A percentile compares a stretch with the other conserved stretches of the same genome.
phyloP scores from a whole-genome alignment of 805 yeast species.

The Groenewaldozyma salmanticensis region DNA sequence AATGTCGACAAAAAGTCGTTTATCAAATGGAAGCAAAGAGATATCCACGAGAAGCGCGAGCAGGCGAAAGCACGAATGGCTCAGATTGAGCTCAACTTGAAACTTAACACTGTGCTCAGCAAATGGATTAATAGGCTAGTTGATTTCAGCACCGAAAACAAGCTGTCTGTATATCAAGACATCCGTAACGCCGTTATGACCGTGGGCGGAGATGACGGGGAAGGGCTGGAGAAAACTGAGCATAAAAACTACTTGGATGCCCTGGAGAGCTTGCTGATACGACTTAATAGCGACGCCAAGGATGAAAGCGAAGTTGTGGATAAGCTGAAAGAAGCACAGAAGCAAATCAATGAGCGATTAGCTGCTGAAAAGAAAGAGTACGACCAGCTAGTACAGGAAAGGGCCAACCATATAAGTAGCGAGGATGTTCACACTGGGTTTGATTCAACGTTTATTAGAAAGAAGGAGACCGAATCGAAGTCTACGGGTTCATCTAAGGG shows the following conservation, averaged over 20 bases:
- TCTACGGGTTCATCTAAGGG: constrained; percentile 20
- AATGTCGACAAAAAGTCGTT: constrained; percentile 92
- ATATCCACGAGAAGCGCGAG: constrained; percentile 85
- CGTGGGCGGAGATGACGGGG: constrained; percentile 18
- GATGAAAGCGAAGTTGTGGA: constrained; percentile 26
- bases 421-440: constrained; percentile 91
- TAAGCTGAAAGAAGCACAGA: constrained; percentile 49
- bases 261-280: constrained; percentile 84
- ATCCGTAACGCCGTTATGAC: constrained; percentile 18
- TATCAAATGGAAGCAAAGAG: constrained; percentile 93
- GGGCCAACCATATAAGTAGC: constrained; percentile 65
- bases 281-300: constrained; percentile 41
- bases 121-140: constrained; percentile 61
- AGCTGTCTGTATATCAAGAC: constrained; percentile 17
- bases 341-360: constrained; percentile 59
- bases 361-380: constrained; percentile 57
- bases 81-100: constrained; percentile 63
- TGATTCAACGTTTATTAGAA: constrained; percentile 74
- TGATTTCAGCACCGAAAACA: constrained; percentile 29
- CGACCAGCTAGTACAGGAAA: constrained; percentile 58
- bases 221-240: constrained; percentile 31
- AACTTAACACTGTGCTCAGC: constrained; percentile 71
- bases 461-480: constrained; percentile 21
- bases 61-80: constrained; percentile 72
- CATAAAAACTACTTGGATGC: constrained; percentile 57